A percentile compares a stretch with the other conserved stretches of the same genome.
Evolutionary conservation across 2,329 filamentous ascomycete genomes (phyloP).

Genomic region (Fusarium pseudonygamai): DNA sequence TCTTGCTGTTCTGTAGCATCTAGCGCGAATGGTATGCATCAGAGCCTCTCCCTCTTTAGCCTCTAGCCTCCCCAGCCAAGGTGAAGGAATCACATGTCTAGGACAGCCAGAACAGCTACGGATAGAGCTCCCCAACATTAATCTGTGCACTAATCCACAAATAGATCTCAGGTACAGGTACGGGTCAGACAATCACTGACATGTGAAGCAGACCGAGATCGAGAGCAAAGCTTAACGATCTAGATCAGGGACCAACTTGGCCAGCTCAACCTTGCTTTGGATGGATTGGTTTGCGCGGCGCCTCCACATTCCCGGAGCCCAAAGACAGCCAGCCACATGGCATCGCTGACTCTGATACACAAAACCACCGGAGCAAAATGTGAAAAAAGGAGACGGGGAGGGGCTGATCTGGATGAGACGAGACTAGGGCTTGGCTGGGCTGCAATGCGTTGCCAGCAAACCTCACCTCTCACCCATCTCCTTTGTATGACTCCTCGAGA

Average conservation of each 20-base stretch:
- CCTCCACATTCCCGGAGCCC: constrained; percentile 31
- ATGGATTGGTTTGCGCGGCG: constrained; percentile 10
- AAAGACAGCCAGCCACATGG: constrained; percentile 35
- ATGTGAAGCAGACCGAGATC: constrained; percentile 33
- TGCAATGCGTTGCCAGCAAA: constrained; percentile 37
- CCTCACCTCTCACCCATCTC: neutral
- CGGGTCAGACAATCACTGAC: constrained; percentile 25
- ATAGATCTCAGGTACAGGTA: constrained; percentile 26
- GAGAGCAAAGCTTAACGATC: constrained; percentile 24
- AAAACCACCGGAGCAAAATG: constrained; percentile 14
- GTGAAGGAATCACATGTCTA: constrained; percentile 23
- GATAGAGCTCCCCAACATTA: constrained; percentile 3
- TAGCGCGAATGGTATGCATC: constrained; percentile 15
- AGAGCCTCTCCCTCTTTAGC: neutral
- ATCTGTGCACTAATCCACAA: constrained; percentile 11
- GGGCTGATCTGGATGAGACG: constrained; percentile 6
- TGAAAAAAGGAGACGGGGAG: constrained; percentile 1
- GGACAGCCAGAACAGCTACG: neutral
- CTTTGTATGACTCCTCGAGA: neutral
- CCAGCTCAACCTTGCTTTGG: neutral
- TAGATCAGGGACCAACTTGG: constrained; percentile 25
- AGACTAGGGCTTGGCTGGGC: constrained; percentile 19
- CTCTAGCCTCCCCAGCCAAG: neutral
- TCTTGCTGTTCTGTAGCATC: constrained; percentile 1
- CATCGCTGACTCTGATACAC: constrained; percentile 1